These are phyloP conservation scores for Clarireedia paspali DNA, from an alignment of 2,329 filamentous ascomycete genomes.

Conservation along the genomic window DNA sequence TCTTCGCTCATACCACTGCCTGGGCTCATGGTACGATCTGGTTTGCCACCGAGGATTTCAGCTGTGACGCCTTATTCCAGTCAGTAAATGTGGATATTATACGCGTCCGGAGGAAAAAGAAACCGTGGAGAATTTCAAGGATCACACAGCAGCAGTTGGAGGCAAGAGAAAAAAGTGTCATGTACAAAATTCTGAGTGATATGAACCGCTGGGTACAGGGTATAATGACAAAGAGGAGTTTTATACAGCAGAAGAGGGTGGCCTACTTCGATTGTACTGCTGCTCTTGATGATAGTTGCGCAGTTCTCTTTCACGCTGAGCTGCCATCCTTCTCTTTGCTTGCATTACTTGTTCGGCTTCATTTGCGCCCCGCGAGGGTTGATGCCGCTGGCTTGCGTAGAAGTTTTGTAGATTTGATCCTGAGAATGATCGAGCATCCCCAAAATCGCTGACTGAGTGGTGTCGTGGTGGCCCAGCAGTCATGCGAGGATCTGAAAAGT, in stretches of 20 bases:
- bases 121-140: constrained; percentile 10
- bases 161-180: constrained; percentile 27
- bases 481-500: constrained; percentile 59
- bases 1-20: constrained; percentile 82
- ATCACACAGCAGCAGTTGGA: constrained; percentile 33
- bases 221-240: constrained; percentile 33
- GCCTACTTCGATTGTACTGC: constrained; percentile 99
- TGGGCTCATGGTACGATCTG: constrained; percentile 78
- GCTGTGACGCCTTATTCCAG: constrained; percentile 49
- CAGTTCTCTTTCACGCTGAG: constrained; percentile 96
- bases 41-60: constrained; percentile 65
- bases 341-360: constrained; percentile 99
- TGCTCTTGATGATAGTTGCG: constrained; percentile 99
- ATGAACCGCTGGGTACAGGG: constrained; percentile 29
- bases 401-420: constrained; percentile 83
- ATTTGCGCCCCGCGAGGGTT: constrained; percentile 71
- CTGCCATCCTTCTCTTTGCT: constrained; percentile 98
- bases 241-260: constrained; percentile 60
- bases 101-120: constrained; percentile 8
- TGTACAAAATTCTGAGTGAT: constrained; percentile 30
- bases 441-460: constrained; percentile 75
- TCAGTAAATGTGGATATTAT: constrained; percentile 29
- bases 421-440: constrained; percentile 65
- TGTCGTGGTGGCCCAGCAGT: constrained; percentile 60
- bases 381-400: constrained; percentile 89